Evolutionary conservation across 805 yeast genomes (phyloP).

Genomic region (Suhomyces emberorum): DNA sequence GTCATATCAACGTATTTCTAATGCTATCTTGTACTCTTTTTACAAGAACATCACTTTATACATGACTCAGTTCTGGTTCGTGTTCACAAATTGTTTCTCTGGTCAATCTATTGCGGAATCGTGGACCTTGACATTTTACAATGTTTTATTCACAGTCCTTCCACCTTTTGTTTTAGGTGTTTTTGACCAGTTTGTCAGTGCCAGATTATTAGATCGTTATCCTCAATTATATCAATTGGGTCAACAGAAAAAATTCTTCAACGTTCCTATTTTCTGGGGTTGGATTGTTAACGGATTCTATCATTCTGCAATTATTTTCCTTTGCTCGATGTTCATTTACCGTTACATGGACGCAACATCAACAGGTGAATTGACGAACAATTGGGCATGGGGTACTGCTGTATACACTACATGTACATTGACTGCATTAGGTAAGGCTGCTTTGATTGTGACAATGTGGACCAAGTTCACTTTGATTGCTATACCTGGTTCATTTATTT

Average conservation of each 20-base stretch:
- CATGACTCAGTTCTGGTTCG: constrained; percentile 98
- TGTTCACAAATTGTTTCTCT: constrained; percentile 84
- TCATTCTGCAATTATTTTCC: constrained; percentile 82
- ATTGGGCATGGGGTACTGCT: constrained; percentile 95
- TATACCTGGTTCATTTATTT: constrained; percentile 85
- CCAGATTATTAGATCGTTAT: constrained; percentile 82
- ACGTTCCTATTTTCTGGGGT: constrained; percentile 91
- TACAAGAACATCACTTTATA: constrained; percentile 94
- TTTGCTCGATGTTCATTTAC: constrained; percentile 69
- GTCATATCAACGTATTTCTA: constrained; percentile 93
- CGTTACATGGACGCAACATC: constrained; percentile 61
- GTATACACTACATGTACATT: constrained; percentile 81
- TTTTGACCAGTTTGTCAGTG: constrained; percentile 93
- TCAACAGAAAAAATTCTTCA: constrained; percentile 82
- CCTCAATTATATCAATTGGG: constrained; percentile 93
- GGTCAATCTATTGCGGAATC: constrained; percentile 97
- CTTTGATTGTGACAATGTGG: constrained; percentile 88
- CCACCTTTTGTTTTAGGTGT: constrained; percentile 97
- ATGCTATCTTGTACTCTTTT: constrained; percentile 90
- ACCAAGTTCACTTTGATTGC: constrained; percentile 89
- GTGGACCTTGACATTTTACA: constrained; percentile 96
- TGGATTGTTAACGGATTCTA: constrained; percentile 96
- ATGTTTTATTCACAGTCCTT: constrained; percentile 87
- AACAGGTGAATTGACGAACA: constrained; percentile 72
- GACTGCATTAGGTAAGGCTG: constrained; percentile 94